Evolutionary conservation across 805 yeast species (phyloP).

Genomic region (Helenozyma rhizophorensis): DNA sequence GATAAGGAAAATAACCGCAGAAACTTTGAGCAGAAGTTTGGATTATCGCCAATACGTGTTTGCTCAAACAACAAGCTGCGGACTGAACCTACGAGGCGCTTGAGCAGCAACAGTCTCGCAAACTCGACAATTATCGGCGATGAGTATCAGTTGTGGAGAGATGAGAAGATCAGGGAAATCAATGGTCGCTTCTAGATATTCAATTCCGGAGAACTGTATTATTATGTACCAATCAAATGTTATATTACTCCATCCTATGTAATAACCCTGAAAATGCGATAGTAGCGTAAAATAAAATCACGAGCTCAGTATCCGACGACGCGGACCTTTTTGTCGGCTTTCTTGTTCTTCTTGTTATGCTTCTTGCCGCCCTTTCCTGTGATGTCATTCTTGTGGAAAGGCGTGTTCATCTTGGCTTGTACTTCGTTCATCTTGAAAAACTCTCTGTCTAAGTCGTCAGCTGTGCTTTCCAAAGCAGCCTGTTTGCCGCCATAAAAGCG

Average conservation of each 20-base stretch:
- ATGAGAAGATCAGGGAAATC: slow-evolving; percentile 26
- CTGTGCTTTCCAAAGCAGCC: slow-evolving; percentile 73
- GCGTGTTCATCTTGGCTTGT: slow-evolving; percentile 59
- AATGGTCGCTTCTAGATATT: slow-evolving; percentile 4
- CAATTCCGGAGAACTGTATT: too few relatives aligned
- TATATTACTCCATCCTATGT: not conserved
- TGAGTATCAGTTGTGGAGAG: slow-evolving; percentile 39
- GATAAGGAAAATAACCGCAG: slow-evolving; percentile 14
- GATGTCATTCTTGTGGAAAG: slow-evolving; percentile 59
- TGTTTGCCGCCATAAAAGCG: slow-evolving; percentile 75
- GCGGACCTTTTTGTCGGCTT: slow-evolving; percentile 44
- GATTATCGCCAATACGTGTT: slow-evolving; percentile 11
- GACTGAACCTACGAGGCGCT: slow-evolving; percentile 6
- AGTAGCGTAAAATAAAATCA: not conserved
- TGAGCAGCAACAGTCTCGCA: slow-evolving; percentile 25
- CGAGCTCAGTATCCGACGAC: slow-evolving; percentile 14
- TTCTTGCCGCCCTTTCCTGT: slow-evolving; percentile 41
- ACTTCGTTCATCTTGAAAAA: slow-evolving; percentile 70
- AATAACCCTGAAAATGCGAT: slow-evolving; percentile 1
- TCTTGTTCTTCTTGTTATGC: slow-evolving; percentile 76
- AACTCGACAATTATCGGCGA: slow-evolving; percentile 37
- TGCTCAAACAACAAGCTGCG: slow-evolving; percentile 9
- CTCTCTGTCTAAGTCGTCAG: slow-evolving; percentile 79
- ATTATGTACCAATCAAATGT: not conserved
- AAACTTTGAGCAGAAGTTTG: slow-evolving; percentile 1